Percentiles rank a stretch among this genome's conserved stretches.
Conservation (phyloP, 176 grass and related monocot species). For the Carex kokanica region DNA sequence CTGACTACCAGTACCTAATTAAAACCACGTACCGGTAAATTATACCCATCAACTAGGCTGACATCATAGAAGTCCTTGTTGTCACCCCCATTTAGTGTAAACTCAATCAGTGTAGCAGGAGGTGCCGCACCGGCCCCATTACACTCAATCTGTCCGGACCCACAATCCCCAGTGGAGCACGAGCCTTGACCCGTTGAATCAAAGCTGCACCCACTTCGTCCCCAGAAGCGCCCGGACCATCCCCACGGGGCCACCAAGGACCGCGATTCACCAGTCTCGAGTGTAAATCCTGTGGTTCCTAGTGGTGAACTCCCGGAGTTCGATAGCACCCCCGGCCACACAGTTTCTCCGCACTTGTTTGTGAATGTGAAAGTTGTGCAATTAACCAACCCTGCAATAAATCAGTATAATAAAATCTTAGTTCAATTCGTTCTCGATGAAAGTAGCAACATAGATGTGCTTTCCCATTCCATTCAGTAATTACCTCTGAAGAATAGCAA, state of each 20-base stretch:
- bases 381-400: slow-evolving; percentile 38
- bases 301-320: slow-evolving; percentile 71
- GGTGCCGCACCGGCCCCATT: slow-evolving; percentile 51
- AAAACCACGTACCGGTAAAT: slow-evolving; percentile 43
- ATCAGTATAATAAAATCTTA: neutral
- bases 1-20: neutral
- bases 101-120: slow-evolving; percentile 75
- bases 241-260: slow-evolving; percentile 50
- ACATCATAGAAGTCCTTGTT: slow-evolving; percentile 95
- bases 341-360: slow-evolving; percentile 71
- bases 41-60: slow-evolving; percentile 93
- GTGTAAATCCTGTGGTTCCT: slow-evolving; percentile 69
- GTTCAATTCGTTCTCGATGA: neutral
- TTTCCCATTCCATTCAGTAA: neutral
- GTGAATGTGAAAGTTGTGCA: slow-evolving; percentile 76
- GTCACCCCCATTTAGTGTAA: slow-evolving; percentile 52
- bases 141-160: slow-evolving; percentile 69
- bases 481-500: slow-evolving; percentile 25
- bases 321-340: slow-evolving; percentile 85
- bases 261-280: slow-evolving; percentile 46
- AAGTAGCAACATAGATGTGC: neutral
- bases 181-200: slow-evolving; percentile 47
- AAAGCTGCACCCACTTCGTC: slow-evolving; percentile 75
- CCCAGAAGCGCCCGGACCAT: slow-evolving; percentile 95
- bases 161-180: slow-evolving; percentile 85